Base-by-base conservation (phyloP, 768 basidiomycete genomes). In the Trametes elegans region DNA sequence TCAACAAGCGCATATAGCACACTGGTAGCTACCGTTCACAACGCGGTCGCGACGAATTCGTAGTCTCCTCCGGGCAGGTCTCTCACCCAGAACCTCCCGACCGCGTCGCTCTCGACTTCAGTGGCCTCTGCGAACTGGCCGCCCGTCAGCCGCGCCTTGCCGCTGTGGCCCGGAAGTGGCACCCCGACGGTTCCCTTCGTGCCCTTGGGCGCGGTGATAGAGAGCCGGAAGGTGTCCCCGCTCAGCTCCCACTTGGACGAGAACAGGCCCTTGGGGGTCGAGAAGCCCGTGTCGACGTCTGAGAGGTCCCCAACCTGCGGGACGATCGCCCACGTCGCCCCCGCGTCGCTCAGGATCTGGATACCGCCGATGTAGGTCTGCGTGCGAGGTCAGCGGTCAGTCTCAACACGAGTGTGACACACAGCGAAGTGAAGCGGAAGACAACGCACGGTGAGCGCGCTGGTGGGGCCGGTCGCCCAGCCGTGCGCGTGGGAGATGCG, bases 391-490 rank as follows among this genome's bases (percentile, higher is more conserved):
- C 28, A 46, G 11, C 26, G 8, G 19, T 3, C 16, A 39, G 38
- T 18, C 31, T 44, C 16, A 23, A 21, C 14, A 7, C 27, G 29
- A 9, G 28, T 18, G 24, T 31, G 9, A 0, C 11, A 47, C 36
- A 8, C n/a, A 31, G 41, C 41, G 11, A 43, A 19, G 18, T 34
- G 28, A 32, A 4, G 4, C 13, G 11, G 13, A 26, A 6, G 8
- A 32, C 24, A 1, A 50, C 55, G 21, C 18, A 50, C 57, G 47
- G 57, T 59, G 4, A 59, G 42, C 1, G 57, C 49, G 48, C 57
- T 59, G n/a, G 57, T 59, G n/a, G 57, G 57, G 14, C 57, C 57
- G 10, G 57, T 59, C 16, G 57, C 52, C 57, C 57, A 59, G 13
- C 57, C 57, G 11, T 59, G 57, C 24, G 57, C 57, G 29, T 59